Percentiles rank a stretch among this genome's conserved stretches.
These are phyloP conservation scores for Misopates orontium DNA, from an alignment of 257 asterid genomes.

Conservation along the genomic window DNA sequence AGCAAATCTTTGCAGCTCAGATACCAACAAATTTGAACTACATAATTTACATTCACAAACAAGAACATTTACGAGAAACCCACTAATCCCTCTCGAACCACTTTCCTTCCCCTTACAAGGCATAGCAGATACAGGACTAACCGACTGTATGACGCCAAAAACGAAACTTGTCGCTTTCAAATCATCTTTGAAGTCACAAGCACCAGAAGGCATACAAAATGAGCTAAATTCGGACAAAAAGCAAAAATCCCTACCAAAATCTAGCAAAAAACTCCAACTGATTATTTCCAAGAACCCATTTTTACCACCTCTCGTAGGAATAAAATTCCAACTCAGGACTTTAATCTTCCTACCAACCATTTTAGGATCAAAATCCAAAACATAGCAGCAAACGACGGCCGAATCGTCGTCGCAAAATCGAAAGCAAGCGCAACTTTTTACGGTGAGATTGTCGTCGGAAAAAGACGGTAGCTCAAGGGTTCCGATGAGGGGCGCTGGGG, in stretches of 20 bases:
- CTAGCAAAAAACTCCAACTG: slow-evolving; percentile 48
- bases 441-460: slow-evolving; percentile 6
- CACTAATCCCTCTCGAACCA: slow-evolving; percentile 38
- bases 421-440: slow-evolving; percentile 56
- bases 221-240: slow-evolving; percentile 27
- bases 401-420: slow-evolving; percentile 63
- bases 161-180: slow-evolving; percentile 28
- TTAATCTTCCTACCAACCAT: slow-evolving; percentile 47
- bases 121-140: slow-evolving; percentile 63
- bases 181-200: too few species aligned
- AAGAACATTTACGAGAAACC: slow-evolving; percentile 66
- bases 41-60: slow-evolving; percentile 70
- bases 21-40: slow-evolving; percentile 32
- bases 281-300: slow-evolving; percentile 79
- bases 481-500: slow-evolving; percentile 53
- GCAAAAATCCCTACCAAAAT: slow-evolving; percentile 27
- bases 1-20: slow-evolving; percentile 31
- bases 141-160: slow-evolving; percentile 57
- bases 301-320: slow-evolving; percentile 45
- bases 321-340: slow-evolving; percentile 71
- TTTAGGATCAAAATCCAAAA: slow-evolving; percentile 52
- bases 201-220: slow-evolving; percentile 26
- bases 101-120: slow-evolving; percentile 48
- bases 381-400: slow-evolving; percentile 66
- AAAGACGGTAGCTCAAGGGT: slow-evolving; percentile 52